Evolutionary conservation across 495 filamentous ascomycete genomes (phyloP), one percentile per base, ranked within the genome.

Genomic region (Gamarada debralockiae): DNA sequence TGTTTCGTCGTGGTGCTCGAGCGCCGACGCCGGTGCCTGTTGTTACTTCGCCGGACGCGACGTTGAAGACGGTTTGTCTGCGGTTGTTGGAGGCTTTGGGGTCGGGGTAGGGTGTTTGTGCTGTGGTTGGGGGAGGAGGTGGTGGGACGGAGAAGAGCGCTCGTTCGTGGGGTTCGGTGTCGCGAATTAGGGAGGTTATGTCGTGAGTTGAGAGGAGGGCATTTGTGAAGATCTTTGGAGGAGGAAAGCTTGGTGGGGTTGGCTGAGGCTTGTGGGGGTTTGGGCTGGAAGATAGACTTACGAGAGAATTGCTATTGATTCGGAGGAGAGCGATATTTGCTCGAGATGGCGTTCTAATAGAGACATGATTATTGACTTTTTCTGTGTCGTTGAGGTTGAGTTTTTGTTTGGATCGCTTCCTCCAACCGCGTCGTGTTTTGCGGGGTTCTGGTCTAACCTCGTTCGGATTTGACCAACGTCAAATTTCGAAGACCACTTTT

Each of bases 151-250:
- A 91, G 72, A 98, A 98, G 3, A 98, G 80, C 13, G 92, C 95
- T 59, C 92, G 86, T 70, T 98, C 93, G 71, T 98, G 93, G 15
- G 83, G 73, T 70, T 98, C 93, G 25, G 92, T 97, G 68, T 98
- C 93, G 50, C 93, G 87, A 59, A 98, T 97, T 13, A 98, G 67
- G 10, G 90, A 79, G 9, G 95, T 97, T 59, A 98, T 97, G 66
- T 98, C 93, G 62, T 88, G 87, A 51, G 81, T 80, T 50, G 84
- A 83, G 44, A 97, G 81, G 37, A 97, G 79, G 29, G 93, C 89
- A 68, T 95, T 97, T 57, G 92, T 95, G 70, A 97, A 98, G 63
- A 92, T 89, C 61, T 90, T 95, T n/a, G 93, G 89, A 13, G 80
- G 80, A 21, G 89, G 89, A 59, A 98, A 98, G 17, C 90, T 92